Conservation (phyloP, 495 filamentous ascomycete species). For the Neurospora sp. region DNA sequence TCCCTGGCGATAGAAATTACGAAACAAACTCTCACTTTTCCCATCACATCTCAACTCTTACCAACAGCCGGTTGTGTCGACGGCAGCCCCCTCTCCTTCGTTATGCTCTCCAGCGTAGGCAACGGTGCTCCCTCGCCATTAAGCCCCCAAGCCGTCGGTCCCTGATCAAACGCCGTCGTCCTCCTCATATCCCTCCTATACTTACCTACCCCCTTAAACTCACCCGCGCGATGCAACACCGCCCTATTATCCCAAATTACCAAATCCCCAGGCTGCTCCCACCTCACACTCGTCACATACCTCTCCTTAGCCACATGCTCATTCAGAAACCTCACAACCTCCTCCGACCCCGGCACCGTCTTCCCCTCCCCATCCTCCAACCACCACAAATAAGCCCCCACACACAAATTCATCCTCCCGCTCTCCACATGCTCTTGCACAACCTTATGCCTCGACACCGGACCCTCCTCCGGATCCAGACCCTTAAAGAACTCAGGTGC, state of each 20-base stretch:
- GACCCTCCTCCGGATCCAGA: conserved; percentile 30
- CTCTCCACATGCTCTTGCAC: conserved; percentile 43
- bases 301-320: conserved; percentile 39
- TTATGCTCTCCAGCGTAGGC: conserved; percentile 3
- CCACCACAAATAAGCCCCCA: conserved; percentile 46
- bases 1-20: background rate
- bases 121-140: conserved; percentile 17
- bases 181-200: conserved; percentile 43
- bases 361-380: conserved; percentile 36
- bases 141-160: conserved; percentile 33
- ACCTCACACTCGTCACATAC: conserved; percentile 37
- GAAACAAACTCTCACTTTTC: background rate
- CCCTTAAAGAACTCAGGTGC: conserved; percentile 41
- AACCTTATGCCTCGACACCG: conserved; percentile 41
- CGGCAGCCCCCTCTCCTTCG: background rate
- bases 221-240: conserved; percentile 43
- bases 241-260: conserved; percentile 52
- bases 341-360: conserved; percentile 21
- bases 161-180: conserved; percentile 43
- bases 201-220: conserved; percentile 41
- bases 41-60: background rate
- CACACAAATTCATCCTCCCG: conserved; percentile 43
- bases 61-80: background rate
- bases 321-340: conserved; percentile 35
- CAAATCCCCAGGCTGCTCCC: conserved; percentile 40